phyloP scores from a whole-genome alignment of 345 rosid species.

The Rhizophora apiculata region DNA sequence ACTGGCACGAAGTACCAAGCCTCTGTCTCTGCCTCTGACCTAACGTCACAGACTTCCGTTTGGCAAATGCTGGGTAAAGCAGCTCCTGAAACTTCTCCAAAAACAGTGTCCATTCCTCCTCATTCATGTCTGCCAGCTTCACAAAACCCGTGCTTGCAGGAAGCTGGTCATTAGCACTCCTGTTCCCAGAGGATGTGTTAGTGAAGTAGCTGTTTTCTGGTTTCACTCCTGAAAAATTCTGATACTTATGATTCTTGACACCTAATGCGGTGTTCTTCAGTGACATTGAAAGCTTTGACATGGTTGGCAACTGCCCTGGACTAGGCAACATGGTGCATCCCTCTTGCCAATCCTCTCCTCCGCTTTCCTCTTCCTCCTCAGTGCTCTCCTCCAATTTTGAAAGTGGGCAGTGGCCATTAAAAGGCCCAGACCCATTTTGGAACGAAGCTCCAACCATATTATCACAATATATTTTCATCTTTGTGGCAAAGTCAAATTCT shows the following conservation, averaged over 20 bases:
- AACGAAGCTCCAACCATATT: constrained; percentile 40
- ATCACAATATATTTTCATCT: constrained; percentile 44
- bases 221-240: constrained; percentile 41
- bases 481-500: constrained; percentile 36
- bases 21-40: constrained; percentile 88
- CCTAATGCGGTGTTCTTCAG: constrained; percentile 58
- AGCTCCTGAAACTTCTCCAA: constrained; percentile 72
- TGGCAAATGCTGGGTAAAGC: constrained; percentile 63
- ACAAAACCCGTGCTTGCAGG: constrained; percentile 75
- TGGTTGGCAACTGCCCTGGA: constrained; percentile 39
- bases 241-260: constrained; percentile 42
- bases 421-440: constrained; percentile 45
- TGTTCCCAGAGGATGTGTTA: constrained; percentile 67
- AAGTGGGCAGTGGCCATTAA: constrained; percentile 50
- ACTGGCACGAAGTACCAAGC: constrained; percentile 98
- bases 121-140: constrained; percentile 76
- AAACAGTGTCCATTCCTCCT: constrained; percentile 78
- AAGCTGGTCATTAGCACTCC: constrained; percentile 89
- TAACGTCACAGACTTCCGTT: constrained; percentile 57
- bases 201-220: constrained; percentile 48
- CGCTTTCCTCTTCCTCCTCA: constrained; percentile 67
- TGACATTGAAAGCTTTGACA: constrained; percentile 72
- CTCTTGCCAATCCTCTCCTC: constrained; percentile 43
- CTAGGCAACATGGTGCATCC: constrained; percentile 25
- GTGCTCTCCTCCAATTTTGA: constrained; percentile 77